These are phyloP conservation scores for Venustampulla echinocandica DNA, from an alignment of 495 filamentous ascomycete species.

Conservation along the genomic window DNA sequence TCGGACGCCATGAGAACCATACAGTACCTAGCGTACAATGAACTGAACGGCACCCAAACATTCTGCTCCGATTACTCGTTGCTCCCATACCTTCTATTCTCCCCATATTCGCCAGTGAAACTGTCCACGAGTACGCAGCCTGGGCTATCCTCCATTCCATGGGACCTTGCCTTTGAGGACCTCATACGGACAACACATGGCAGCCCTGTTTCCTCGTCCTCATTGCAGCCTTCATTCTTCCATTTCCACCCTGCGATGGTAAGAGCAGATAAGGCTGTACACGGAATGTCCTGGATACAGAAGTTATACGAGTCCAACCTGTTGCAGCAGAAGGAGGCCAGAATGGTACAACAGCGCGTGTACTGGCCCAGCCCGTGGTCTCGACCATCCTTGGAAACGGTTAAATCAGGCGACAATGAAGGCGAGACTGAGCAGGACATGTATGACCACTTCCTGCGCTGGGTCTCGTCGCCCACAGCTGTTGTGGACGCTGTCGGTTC, in stretches of 20 bases:
- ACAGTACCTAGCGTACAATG: conserved; percentile 6
- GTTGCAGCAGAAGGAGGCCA: conserved; percentile 2
- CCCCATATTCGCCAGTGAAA: conserved; percentile 29
- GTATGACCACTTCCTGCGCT: conserved; percentile 16
- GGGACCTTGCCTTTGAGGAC: conserved; percentile 29
- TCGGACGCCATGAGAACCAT: conserved; percentile 9
- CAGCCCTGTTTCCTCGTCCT: background rate
- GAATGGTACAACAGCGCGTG: background rate
- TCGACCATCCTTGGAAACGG: background rate
- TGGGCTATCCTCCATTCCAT: conserved; percentile 11
- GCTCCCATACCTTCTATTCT: conserved; percentile 19
- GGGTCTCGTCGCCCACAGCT: background rate
- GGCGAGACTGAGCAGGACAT: conserved; percentile 19
- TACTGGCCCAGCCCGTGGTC: background rate
- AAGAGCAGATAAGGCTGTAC: background rate
- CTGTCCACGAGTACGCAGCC: conserved; percentile 10
- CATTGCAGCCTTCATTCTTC: background rate
- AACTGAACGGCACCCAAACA: conserved; percentile 1
- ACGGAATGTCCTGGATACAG: conserved; percentile 5
- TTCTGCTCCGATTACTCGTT: conserved; percentile 16
- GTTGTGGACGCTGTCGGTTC: background rate
- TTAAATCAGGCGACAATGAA: background rate
- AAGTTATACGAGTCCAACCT: background rate
- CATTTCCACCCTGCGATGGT: background rate
- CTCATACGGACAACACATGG: conserved; percentile 21